Evolutionary conservation across 2,329 filamentous ascomycete species (phyloP).

Genomic region (Penicillium palitans): DNA sequence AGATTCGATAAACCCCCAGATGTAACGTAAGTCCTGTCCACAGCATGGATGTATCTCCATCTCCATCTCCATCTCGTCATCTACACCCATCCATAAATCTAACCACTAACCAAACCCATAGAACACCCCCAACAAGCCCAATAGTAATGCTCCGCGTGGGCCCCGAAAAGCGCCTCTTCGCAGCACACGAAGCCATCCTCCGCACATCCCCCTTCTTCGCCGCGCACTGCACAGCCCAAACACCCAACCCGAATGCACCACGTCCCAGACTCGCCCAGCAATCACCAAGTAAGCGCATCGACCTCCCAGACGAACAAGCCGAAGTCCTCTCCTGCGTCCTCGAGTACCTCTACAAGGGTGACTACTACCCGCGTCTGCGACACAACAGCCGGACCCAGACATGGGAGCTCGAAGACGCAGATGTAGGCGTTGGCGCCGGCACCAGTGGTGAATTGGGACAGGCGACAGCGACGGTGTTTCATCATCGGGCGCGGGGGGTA

Average conservation of each 20-base stretch:
- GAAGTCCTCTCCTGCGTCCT: conserved; percentile 88
- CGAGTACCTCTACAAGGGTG: conserved; percentile 90
- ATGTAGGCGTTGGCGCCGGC: conserved; percentile 36
- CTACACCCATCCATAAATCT: neutral
- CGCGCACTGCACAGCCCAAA: conserved; percentile 59
- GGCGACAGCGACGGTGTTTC: conserved; percentile 67
- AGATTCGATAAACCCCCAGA: conserved; percentile 36
- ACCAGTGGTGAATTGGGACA: conserved; percentile 19
- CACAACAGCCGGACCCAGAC: conserved; percentile 78
- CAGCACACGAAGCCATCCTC: conserved; percentile 85
- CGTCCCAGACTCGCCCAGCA: conserved; percentile 13
- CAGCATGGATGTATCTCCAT: neutral
- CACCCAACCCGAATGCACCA: conserved; percentile 23
- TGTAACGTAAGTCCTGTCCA: conserved; percentile 34
- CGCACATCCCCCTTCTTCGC: conserved; percentile 77
- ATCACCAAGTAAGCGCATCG: conserved; percentile 64
- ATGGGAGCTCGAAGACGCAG: conserved; percentile 74
- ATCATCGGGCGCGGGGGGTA: conserved; percentile 63
- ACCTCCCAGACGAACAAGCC: conserved; percentile 80
- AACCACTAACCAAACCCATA: neutral
- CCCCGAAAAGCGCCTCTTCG: conserved; percentile 81
- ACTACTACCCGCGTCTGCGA: conserved; percentile 81
- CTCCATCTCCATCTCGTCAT: too few relatives aligned
- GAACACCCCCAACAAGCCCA: conserved; percentile 64
- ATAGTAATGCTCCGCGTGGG: conserved; percentile 81